Evolutionary conservation across 2,329 filamentous ascomycete species (phyloP), one percentile per base, ranked within the genome.

Genomic region (Penicillium sp.): DNA sequence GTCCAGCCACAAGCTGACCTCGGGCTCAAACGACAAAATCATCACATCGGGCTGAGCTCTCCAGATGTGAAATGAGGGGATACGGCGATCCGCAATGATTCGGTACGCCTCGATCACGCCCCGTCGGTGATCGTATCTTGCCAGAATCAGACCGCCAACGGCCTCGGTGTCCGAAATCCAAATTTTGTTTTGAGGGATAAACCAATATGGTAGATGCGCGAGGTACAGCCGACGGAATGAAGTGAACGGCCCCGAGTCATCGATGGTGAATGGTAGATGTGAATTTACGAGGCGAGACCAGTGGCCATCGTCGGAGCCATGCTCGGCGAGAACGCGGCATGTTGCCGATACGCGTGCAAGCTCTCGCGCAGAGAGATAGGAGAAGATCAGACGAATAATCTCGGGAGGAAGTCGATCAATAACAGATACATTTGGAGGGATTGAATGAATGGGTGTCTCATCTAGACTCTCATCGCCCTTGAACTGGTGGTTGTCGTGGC

Each of bases 101-200:
- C 84, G 80, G 63, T 90, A 89, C 3, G 82, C 89, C 68, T 93
- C 87, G 47, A 96, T 95, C 57, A 83, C 84, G 12, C 84, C 86
- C 38, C 81, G 76, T 4, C 79, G 71, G 39, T 82, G 79, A 63
- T 95, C 83, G 61, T 90, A 96, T 9, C 86, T 82, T n/a, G 79
- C 77, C 35, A 95, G 62, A 26, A 95, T 76, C 37, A 95, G 68
- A 63, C 85, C 86, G 0, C 90, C 90, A 1, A 79, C 84, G 41
- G 88, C 76, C 28, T 83, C 78, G 2, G 75, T 77, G 66, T 95
- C 88, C 50, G 82, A 80, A 62, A 95, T 91, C 90, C 90, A 96
- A 54, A 96, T 74, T 67, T 87, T 90, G 63, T 87, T 76, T 44
- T 80, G 82, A 0, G 87, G 77, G 1, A 96, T 74, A 61, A 95